These are phyloP conservation scores for Spencermartinsiella ligniputridi DNA, from an alignment of 1,139 yeast species.

Conservation along the genomic window DNA sequence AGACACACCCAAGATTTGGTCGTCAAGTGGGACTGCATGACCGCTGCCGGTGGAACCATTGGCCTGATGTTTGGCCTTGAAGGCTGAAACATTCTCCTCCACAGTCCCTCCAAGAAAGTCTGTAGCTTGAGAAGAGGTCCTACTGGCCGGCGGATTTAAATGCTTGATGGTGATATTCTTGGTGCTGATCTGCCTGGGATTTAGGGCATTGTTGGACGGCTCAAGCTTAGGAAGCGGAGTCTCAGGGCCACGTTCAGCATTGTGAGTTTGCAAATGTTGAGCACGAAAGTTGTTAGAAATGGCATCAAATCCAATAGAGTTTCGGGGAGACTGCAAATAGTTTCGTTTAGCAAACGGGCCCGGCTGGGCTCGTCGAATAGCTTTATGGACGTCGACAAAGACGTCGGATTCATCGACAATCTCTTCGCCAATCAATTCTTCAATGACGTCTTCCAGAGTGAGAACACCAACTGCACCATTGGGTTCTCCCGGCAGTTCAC, in stretches of 20 bases:
- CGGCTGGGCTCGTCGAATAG: slow-evolving; percentile 69
- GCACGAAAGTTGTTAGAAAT: slow-evolving; percentile 17
- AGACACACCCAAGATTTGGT: not conserved
- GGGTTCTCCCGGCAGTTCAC: slow-evolving; percentile 82
- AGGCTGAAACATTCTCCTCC: not conserved
- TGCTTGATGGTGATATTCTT: slow-evolving; percentile 41
- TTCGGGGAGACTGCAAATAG: slow-evolving; percentile 17
- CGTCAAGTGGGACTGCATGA: not conserved
- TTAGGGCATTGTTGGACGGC: slow-evolving; percentile 65
- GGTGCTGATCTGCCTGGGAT: slow-evolving; percentile 72
- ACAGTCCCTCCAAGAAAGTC: not conserved
- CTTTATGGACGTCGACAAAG: slow-evolving; percentile 82
- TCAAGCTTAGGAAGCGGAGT: slow-evolving; percentile 30
- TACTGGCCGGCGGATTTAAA: not conserved
- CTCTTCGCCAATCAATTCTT: slow-evolving; percentile 95
- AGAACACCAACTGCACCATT: slow-evolving; percentile 86
- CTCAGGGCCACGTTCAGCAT: slow-evolving; percentile 7
- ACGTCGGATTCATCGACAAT: slow-evolving; percentile 98
- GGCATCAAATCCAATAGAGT: slow-evolving; percentile 24
- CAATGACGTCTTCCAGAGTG: slow-evolving; percentile 94
- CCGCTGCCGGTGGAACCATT: not conserved
- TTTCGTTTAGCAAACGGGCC: slow-evolving; percentile 72
- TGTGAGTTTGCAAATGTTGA: not conserved
- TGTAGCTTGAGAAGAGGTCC: not conserved
- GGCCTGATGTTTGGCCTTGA: not conserved